phyloP scores from a whole-genome alignment of 2,329 filamentous ascomycete genomes.

The Aulographum hederae region DNA sequence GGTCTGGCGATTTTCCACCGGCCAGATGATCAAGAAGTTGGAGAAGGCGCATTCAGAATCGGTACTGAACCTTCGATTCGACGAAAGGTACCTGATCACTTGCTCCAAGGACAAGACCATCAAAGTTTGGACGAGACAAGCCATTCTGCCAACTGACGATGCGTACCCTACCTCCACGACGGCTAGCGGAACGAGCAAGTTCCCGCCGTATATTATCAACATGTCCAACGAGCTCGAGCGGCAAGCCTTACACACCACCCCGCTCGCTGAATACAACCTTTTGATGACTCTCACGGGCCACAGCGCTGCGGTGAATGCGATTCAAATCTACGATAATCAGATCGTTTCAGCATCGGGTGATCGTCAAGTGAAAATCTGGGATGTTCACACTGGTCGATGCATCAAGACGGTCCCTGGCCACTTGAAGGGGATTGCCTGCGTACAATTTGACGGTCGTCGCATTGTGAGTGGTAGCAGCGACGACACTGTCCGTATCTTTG shows the following conservation, averaged over 20 bases:
- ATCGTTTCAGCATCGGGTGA: constrained; percentile 93
- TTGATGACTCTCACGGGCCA: constrained; percentile 73
- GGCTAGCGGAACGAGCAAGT: constrained; percentile 23
- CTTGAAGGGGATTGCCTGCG: constrained; percentile 88
- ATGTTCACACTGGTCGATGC: constrained; percentile 63
- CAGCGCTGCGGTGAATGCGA: constrained; percentile 83
- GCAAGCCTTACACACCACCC: constrained; percentile 23
- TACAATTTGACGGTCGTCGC: constrained; percentile 84
- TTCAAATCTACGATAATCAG: constrained; percentile 70
- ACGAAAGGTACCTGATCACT: constrained; percentile 78
- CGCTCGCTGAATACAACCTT: constrained; percentile 50
- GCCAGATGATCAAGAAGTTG: constrained; percentile 61
- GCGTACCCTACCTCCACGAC: constrained; percentile 17
- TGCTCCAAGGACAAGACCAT: constrained; percentile 96
- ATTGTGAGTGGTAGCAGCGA: constrained; percentile 95
- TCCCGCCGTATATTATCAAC: constrained; percentile 36
- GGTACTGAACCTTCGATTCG: constrained; percentile 83
- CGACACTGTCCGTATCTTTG: constrained; percentile 89
- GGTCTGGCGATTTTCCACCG: constrained; percentile 85
- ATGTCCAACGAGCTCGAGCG: constrained; percentile 19
- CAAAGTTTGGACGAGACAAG: constrained; percentile 77
- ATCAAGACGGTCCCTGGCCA: constrained; percentile 69
- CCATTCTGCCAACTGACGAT: constrained; percentile 19
- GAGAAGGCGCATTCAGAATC: constrained; percentile 69
- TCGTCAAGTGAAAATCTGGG: constrained; percentile 86